phyloP scores from a whole-genome alignment of 768 basidiomycete species.

The Podaxis sp. region DNA sequence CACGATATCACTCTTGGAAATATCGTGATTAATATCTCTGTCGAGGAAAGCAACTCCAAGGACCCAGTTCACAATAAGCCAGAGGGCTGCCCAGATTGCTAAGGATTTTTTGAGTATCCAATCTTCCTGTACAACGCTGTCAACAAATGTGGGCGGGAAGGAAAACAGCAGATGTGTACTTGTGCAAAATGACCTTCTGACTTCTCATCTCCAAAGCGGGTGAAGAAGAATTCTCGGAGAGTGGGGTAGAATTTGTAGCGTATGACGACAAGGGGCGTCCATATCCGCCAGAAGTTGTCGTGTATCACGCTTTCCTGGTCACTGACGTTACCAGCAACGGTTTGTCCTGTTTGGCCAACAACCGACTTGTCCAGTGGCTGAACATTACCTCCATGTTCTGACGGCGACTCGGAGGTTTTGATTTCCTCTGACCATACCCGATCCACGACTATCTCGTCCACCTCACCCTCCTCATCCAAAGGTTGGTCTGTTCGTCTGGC shows the following conservation, averaged over 20 bases:
- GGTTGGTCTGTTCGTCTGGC: slow-evolving; percentile 19
- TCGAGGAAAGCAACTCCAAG: slow-evolving; percentile 45
- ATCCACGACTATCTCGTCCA: slow-evolving; percentile 77
- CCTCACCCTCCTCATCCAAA: slow-evolving; percentile 31
- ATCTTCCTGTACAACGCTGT: slow-evolving; percentile 44
- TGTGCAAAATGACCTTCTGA: slow-evolving; percentile 42
- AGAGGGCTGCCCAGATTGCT: slow-evolving; percentile 59
- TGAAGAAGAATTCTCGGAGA: slow-evolving; percentile 52
- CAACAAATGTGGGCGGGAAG: not conserved
- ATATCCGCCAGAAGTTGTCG: slow-evolving; percentile 22
- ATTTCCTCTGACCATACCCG: slow-evolving; percentile 61
- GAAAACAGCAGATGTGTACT: slow-evolving; percentile 17
- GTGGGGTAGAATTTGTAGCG: slow-evolving; percentile 57
- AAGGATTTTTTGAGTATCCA: slow-evolving; percentile 71
- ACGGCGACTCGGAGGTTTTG: slow-evolving; percentile 47
- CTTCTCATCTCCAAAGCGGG: slow-evolving; percentile 55
- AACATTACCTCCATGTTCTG: slow-evolving; percentile 39
- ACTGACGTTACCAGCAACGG: slow-evolving; percentile 19
- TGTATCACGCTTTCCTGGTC: slow-evolving; percentile 27
- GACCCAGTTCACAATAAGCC: slow-evolving; percentile 67
- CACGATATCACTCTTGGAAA: slow-evolving; percentile 48
- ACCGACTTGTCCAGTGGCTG: slow-evolving; percentile 1
- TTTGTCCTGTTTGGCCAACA: not conserved
- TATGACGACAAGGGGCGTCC: slow-evolving; percentile 36
- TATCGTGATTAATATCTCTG: slow-evolving; percentile 13